Conservation (phyloP, 176 grass and related monocot species). For the Pontederia paniculata region DNA sequence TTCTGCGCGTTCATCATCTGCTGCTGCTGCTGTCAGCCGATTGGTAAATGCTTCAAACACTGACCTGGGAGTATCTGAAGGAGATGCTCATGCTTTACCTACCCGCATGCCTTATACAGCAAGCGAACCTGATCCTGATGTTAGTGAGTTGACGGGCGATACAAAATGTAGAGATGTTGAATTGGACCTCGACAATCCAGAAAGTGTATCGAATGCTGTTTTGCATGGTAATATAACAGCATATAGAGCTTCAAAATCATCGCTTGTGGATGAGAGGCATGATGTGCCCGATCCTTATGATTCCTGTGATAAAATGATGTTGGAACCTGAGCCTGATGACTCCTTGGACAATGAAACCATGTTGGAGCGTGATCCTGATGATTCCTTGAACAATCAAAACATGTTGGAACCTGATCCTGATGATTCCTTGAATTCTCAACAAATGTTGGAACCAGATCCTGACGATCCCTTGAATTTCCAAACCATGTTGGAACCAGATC, state of each 20-base stretch:
- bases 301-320: too few relatives aligned
- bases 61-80: slow-evolving; percentile 17
- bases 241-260: slow-evolving; percentile 9
- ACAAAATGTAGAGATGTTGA: slow-evolving; percentile 15
- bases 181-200: slow-evolving; percentile 17
- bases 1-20: slow-evolving; percentile 44
- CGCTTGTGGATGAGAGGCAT: slow-evolving; percentile 3
- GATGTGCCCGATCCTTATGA: not conserved
- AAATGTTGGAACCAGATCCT: slow-evolving; percentile 6
- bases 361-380: slow-evolving; percentile 1
- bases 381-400: slow-evolving; percentile 3
- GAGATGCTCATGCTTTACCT: slow-evolving; percentile 6
- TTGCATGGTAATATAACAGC: slow-evolving; percentile 18
- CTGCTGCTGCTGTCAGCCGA: slow-evolving; percentile 61
- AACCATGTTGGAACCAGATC: slow-evolving; percentile 20
- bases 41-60: slow-evolving; percentile 26
- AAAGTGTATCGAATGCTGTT: slow-evolving; percentile 12
- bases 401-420: slow-evolving; percentile 12
- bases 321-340: too few relatives aligned
- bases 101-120: slow-evolving; percentile 4
- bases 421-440: slow-evolving; percentile 2
- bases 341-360: too few relatives aligned
- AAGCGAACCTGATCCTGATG: slow-evolving; percentile 26
- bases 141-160: slow-evolving; percentile 7
- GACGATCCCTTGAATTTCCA: not conserved